These are phyloP conservation scores for Penicillium paneum DNA, from an alignment of 2,329 filamentous ascomycete species.

Conservation along the genomic window DNA sequence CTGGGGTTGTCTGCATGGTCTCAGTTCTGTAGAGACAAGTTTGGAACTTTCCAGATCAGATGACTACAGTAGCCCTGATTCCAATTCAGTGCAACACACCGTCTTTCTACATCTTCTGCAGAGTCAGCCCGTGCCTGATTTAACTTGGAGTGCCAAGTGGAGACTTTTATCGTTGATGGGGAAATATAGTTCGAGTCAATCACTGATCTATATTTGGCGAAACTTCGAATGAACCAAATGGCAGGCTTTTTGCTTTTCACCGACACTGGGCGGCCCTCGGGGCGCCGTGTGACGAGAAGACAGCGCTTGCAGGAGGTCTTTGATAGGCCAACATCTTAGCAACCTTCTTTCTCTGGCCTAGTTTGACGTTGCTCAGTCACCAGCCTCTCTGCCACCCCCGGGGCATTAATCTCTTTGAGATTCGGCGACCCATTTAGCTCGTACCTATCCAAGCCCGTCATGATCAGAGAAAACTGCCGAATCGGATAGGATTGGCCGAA, in stretches of 20 bases:
- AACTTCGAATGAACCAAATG: not conserved
- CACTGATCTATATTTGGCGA: slow-evolving; percentile 10
- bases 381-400: slow-evolving; percentile 5
- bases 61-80: slow-evolving; percentile 15
- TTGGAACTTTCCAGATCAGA: slow-evolving; percentile 15
- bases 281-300: slow-evolving; percentile 23
- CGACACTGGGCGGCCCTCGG: not conserved
- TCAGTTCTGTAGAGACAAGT: slow-evolving; percentile 13
- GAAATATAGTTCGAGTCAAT: slow-evolving; percentile 1
- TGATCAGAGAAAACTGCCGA: not conserved
- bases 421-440: not conserved
- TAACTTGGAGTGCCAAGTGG: slow-evolving; percentile 11
- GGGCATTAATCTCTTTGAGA: not conserved
- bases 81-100: not conserved
- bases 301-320: slow-evolving; percentile 31
- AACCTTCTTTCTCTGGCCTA: slow-evolving; percentile 12
- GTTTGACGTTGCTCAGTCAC: slow-evolving; percentile 6
- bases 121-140: not conserved
- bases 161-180: not conserved
- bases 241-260: slow-evolving; percentile 1
- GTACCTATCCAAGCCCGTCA: not conserved
- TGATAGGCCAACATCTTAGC: slow-evolving; percentile 23
- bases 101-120: slow-evolving; percentile 2
- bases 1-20: not conserved
- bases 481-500: not conserved